Evolutionary conservation across 164 flowering plant species (phyloP), one percentile per base, ranked within the genome.

Genomic region (Magnolia changhungtana): DNA sequence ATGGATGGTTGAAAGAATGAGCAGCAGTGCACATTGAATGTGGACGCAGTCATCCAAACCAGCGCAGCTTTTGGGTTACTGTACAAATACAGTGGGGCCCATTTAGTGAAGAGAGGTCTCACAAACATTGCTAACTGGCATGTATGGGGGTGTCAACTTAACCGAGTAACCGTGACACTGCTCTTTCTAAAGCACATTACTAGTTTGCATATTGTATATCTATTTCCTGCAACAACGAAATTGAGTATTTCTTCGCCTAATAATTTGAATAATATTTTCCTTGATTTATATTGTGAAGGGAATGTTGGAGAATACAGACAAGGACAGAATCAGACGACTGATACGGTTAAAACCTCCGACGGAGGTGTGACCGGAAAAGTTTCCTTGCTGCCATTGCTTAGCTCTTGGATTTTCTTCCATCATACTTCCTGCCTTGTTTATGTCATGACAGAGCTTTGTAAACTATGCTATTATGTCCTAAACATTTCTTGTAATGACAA

Each of bases 221-320:
- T 37, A 37, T 4, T 37, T 37, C 45, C 45, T 5, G 7, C 45
- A 1, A 37, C 45, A 37, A 37, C 2, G 0, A 37, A 37, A 37
- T 37, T 37, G 45, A 37, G 45, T 37, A 70, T 19, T 49, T 50
- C 19, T 50, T 14, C 64, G 24, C 19, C 71, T 64, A 50, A 69
- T 55, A 16, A n/a, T 63, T 73, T 0, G 67, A 5, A 9, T 65
- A 19, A 10, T 75, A 24, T 67, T 67, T 75, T 66, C 18, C 19
- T 31, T 75, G 58, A 18, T 64, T 19, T 63, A 10, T 68, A 2
- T 71, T 69, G 6, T 76, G 84, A 78, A 89, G 93, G 96, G 96
- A n/a, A 78, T 85, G 82, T 81, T 91, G 82, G 91, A 88, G 81
- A 88, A 85, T 78, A 86, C 89, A 6, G 91, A 88, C 23, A 88